Base-by-base conservation (phyloP, 345 rosid genomes). In the Kernera saxatilis region DNA sequence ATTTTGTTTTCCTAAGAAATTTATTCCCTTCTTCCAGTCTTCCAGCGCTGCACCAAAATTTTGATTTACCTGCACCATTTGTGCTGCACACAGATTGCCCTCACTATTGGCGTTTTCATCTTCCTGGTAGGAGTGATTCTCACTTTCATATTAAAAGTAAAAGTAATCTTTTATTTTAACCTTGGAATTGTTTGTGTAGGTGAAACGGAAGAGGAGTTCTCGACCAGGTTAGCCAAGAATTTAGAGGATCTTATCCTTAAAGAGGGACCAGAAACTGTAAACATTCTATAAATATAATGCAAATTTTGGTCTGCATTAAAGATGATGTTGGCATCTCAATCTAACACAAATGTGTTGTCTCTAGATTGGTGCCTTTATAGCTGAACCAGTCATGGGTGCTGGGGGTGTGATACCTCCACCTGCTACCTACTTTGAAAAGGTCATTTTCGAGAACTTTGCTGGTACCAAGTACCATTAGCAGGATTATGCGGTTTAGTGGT, bases 331-430 rank as follows among this genome's bases (percentile, higher is more conserved):
- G 71, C 22, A 55, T 63, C 60, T 62, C 66, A 46, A 9, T 46
- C 61, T 63, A 70, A 76, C 44, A 32, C 52, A 46, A 19, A 63
- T 63, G 5, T 46, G 13, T 69, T 76, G 35, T 46, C 21, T 56
- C 67, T 85, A 91, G 98, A 87, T 94, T 79, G 98, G 87, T 76
- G 99, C 98, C 50, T 94, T 91, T 80, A 91, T 94, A 3, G 98
- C 97, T 22, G 99, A 91, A 61, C 98, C 97, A 40, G 93, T 94
- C 69, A 91, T 94, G 98, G 98, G 99, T 52, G 98, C 97, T 41
- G 98, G 99, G 37, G 98, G 98, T 35, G 98, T 91, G 65, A 94
- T 94, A 64, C 93, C 86, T 78, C 99, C 98, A 26, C 98, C 97
- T 51, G 92, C 90, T 39, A 88, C 97, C 44, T 92, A 95, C 78